Evolutionary conservation across 129 eudicot genomes (phyloP), one percentile per base, ranked within the genome.

Genomic region (Daucus carota): DNA sequence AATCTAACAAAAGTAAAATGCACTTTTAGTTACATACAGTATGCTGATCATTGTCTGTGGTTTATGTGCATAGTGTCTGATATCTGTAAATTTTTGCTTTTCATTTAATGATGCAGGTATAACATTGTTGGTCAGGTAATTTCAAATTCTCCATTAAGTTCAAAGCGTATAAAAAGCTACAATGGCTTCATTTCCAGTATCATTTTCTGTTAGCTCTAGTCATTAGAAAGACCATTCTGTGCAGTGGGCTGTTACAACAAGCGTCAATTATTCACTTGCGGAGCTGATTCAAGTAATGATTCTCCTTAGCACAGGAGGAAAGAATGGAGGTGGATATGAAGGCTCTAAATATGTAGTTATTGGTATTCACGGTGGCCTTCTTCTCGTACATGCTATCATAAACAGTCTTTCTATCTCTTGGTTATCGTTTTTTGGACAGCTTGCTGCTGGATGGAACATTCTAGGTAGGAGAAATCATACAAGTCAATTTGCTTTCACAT

Each of bases 231-330:
- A 32, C 29, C 73, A 77, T 80, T 70, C 38, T 85, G 34, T 89
- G 89, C 94, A 95, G 99, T 95, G 99, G 99, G 99, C 99, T 16
- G 96, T 95, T 48, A 95, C 99, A 9, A 95, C 99, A 32, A 95
- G 99, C 77, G 81, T 95, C 28, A 92, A 89, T 80, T 95, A 75
- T 83, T 95, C 99, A 52, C 88, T 95, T 12, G 97, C 99, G 18
- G 94, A 95, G 89, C 72, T 95, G 75, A 89, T 95, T 68, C 86
- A 82, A 81, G 97, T 95, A 68, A 95, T 95, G 66, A 79, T 95
- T 78, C 97, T 95, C 52, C 90, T 95, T 3, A 84, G 92, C 77
- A 86, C 99, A 11, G 99, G 97, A 74, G 99, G 99, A 75, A 86
- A 85, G 76, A 89, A 87, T 46, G 97, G 86, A 70, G 99, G 94